A percentile compares a stretch with the other conserved stretches of the same genome.
phyloP scores from a whole-genome alignment of 768 basidiomycete species.

The Termitomyces heimii region DNA sequence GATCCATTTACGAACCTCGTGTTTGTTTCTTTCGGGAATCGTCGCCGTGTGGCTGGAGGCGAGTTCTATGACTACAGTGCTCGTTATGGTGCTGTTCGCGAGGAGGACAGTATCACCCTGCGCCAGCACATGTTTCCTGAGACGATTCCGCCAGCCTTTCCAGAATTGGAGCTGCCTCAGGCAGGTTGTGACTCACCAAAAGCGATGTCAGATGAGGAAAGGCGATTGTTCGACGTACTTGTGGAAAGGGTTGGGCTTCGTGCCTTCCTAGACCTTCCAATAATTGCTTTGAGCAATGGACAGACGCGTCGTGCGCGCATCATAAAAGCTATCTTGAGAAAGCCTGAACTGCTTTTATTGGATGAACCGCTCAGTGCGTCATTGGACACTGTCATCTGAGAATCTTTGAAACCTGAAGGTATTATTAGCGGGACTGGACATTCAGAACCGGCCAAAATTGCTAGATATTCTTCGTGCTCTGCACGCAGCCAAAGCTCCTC shows the following conservation, averaged over 20 bases:
- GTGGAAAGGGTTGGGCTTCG: constrained; percentile 50
- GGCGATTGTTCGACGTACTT: constrained; percentile 44
- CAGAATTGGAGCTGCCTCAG: constrained; percentile 16
- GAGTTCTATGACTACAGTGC: constrained; percentile 93
- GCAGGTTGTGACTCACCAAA: constrained; percentile 10
- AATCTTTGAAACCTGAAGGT: not conserved
- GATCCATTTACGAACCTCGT: constrained; percentile 48
- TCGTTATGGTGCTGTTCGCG: constrained; percentile 82
- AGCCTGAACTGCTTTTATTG: constrained; percentile 74
- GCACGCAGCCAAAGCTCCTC: constrained; percentile 15
- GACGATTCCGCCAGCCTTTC: constrained; percentile 29
- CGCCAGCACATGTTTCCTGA: constrained; percentile 64
- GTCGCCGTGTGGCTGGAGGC: constrained; percentile 47
- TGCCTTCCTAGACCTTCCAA: constrained; percentile 71
- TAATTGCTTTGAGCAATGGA: constrained; percentile 85
- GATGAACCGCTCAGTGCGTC: constrained; percentile 86
- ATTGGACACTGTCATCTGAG: not conserved
- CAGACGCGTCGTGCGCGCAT: constrained; percentile 88
- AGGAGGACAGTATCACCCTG: constrained; percentile 77
- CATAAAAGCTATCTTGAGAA: constrained; percentile 62
- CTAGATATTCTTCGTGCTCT: constrained; percentile 32
- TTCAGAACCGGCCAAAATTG: constrained; percentile 48
- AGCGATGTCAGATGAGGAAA: constrained; percentile 16
- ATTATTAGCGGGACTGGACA: constrained; percentile 72
- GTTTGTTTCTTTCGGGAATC: constrained; percentile 65